phyloP scores from a whole-genome alignment of 257 asterid genomes.

The Lantana camara region DNA sequence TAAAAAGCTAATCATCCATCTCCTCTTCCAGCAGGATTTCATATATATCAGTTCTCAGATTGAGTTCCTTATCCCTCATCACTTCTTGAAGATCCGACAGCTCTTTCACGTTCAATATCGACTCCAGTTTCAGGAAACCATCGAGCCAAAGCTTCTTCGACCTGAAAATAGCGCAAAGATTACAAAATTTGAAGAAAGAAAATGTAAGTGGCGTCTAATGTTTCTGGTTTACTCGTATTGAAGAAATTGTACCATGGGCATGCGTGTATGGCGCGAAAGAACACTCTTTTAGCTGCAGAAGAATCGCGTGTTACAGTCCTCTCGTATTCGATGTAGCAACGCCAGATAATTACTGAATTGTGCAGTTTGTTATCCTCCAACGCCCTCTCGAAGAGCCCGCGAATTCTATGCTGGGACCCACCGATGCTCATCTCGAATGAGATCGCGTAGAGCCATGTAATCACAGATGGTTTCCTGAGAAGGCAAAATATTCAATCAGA shows the following conservation, averaged over 20 bases:
- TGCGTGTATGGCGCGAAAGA: conserved; percentile 92
- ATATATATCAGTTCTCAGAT: conserved; percentile 92
- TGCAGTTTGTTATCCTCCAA: conserved; percentile 67
- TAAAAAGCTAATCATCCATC: conserved; percentile 41
- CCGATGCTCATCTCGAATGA: conserved; percentile 73
- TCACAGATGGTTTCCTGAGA: conserved; percentile 76
- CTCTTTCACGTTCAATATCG: conserved; percentile 76
- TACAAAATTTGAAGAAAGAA: background rate
- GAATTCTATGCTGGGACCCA: conserved; percentile 71
- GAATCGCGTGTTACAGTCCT: conserved; percentile 49
- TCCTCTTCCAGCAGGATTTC: conserved; percentile 93
- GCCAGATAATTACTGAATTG: conserved; percentile 81
- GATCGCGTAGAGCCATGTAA: conserved; percentile 73
- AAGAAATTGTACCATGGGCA: conserved; percentile 81
- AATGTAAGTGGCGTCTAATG: background rate
- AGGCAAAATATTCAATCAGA: conserved; percentile 23
- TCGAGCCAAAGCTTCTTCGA: conserved; percentile 92
- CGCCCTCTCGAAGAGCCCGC: conserved; percentile 86
- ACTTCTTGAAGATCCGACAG: conserved; percentile 95
- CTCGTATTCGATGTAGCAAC: conserved; percentile 78
- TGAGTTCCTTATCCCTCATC: conserved; percentile 94
- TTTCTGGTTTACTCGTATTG: background rate
- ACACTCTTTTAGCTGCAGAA: conserved; percentile 80
- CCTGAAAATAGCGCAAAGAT: conserved; percentile 44
- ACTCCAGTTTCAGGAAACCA: conserved; percentile 71